These are phyloP conservation scores for Cucurbita ficifolia DNA, from an alignment of 306 rosid genomes.

Conservation along the genomic window DNA sequence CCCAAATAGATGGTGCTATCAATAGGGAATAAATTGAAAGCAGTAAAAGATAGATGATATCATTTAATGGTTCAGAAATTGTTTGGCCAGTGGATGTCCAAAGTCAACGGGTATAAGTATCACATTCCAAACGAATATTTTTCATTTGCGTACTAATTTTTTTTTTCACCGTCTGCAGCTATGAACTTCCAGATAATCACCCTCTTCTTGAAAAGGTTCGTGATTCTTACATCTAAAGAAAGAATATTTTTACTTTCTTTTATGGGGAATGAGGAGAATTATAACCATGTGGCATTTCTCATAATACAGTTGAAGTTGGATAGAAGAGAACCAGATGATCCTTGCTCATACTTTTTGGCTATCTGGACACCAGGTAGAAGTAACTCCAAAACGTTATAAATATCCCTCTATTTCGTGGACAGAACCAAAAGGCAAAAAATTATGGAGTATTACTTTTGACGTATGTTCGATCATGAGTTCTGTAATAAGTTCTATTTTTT, in stretches of 20 bases:
- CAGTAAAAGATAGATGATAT: background rate
- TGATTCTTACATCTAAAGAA: conserved; percentile 6
- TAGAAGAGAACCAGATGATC: conserved; percentile 83
- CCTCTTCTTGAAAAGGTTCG: conserved; percentile 83
- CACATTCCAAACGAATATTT: background rate
- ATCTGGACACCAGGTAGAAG: conserved; percentile 96
- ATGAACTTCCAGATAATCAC: conserved; percentile 92
- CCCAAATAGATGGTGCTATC: background rate
- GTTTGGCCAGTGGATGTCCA: background rate
- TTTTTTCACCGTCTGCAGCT: conserved; percentile 49
- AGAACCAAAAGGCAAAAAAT: background rate
- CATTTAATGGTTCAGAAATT: background rate
- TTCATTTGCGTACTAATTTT: conserved; percentile 14
- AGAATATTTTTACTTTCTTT: background rate
- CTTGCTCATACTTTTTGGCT: conserved; percentile 82
- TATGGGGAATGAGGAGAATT: background rate
- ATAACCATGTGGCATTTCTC: background rate
- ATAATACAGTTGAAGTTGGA: conserved; percentile 46
- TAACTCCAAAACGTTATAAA: background rate
- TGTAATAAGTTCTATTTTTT: conserved; percentile 6
- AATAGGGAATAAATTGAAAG: background rate
- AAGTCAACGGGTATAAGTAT: background rate
- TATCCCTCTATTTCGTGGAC: background rate
- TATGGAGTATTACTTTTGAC: conserved; percentile 5
- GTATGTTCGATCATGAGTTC: conserved; percentile 13